Percentiles rank a stretch among this genome's conserved stretches.
Evolutionary conservation across 2,329 filamentous ascomycete genomes (phyloP).

Genomic region (Saccharata proteae): DNA sequence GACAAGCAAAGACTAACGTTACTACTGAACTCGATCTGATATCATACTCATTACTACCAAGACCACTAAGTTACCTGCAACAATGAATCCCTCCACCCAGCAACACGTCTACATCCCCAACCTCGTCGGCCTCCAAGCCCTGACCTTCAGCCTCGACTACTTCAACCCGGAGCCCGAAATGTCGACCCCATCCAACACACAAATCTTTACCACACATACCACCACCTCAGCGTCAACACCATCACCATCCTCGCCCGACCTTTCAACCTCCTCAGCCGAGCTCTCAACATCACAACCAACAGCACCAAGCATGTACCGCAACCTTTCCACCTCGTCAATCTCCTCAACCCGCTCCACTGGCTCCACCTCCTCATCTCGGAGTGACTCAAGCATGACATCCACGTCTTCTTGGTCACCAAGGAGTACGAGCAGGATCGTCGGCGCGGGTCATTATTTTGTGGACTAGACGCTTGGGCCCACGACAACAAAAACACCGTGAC

Average conservation of each 20-base stretch:
- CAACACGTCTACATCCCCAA: conserved; percentile 11
- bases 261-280: conserved; percentile 1
- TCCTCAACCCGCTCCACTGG: conserved; percentile 5
- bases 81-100: conserved; percentile 1
- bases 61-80: neutral
- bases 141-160: conserved; percentile 5
- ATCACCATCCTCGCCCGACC: conserved; percentile 2
- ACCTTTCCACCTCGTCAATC: conserved; percentile 4
- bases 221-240: too few species aligned
- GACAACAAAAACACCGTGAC: too few species aligned
- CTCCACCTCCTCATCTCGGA: too few species aligned
- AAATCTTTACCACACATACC: neutral
- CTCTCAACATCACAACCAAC: too few species aligned
- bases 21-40: neutral
- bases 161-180: conserved; percentile 5
- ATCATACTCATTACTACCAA: neutral
- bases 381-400: too few species aligned
- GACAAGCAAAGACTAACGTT: neutral
- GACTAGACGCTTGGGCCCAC: too few species aligned
- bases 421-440: too few species aligned
- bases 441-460: too few species aligned
- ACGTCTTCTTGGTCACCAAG: too few species aligned
- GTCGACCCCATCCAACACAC: conserved; percentile 3
- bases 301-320: too few species aligned
- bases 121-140: conserved; percentile 7